These are phyloP conservation scores for Gracilariopsis chorda DNA, from an alignment of 23 red algal species.

Conservation along the genomic window DNA sequence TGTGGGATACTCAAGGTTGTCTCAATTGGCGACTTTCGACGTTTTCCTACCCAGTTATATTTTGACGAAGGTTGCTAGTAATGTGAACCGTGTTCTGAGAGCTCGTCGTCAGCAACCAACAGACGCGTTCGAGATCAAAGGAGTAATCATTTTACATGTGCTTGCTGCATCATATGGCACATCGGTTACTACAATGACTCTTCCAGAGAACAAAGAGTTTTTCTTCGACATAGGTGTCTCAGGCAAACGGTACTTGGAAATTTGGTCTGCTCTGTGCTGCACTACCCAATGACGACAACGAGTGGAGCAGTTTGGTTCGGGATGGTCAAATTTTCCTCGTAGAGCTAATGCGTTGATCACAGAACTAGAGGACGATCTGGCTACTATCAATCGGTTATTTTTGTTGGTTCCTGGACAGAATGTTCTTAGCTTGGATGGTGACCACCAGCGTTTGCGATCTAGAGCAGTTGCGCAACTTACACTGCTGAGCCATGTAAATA, in stretches of 20 bases:
- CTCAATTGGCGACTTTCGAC: neutral
- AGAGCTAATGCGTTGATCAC: neutral
- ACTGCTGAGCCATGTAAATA: neutral
- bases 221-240: neutral
- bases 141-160: conserved; percentile 3
- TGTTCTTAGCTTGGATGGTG: neutral
- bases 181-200: neutral
- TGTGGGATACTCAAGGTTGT: neutral
- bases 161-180: neutral
- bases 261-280: neutral
- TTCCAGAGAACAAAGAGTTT: neutral
- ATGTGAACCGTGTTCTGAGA: neutral
- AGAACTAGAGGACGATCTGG: conserved; percentile 9
- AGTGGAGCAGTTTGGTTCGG: neutral
- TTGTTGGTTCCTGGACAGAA: neutral
- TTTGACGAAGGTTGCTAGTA: neutral
- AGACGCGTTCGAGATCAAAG: neutral
- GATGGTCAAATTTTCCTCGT: neutral
- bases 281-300: neutral
- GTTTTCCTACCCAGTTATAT: neutral
- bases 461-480: neutral
- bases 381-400: neutral
- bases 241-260: neutral
- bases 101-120: neutral
- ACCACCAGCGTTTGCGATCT: neutral